These are phyloP conservation scores for Xylaria grammica DNA, from an alignment of 495 filamentous ascomycete species.

Conservation along the genomic window DNA sequence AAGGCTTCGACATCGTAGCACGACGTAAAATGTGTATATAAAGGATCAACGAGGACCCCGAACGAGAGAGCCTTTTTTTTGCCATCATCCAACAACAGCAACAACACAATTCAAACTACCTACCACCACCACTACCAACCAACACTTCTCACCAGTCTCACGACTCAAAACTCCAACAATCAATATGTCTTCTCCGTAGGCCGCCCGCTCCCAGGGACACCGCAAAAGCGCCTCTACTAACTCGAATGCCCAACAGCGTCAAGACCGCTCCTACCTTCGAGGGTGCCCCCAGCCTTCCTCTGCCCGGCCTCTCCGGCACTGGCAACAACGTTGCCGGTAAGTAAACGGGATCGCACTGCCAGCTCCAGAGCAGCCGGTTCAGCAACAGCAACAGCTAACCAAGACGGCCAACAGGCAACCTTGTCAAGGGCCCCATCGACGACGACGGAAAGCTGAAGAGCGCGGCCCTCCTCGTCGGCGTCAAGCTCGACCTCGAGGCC, in stretches of 20 bases:
- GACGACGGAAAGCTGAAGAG: conserved; percentile 47
- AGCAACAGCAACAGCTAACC: background rate
- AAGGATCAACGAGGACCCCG: background rate
- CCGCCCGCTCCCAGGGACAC: too few relatives aligned
- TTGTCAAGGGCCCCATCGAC: conserved; percentile 48
- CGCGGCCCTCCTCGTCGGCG: conserved; percentile 48
- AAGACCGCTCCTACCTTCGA: background rate
- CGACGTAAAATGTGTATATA: background rate
- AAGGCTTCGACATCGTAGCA: too few relatives aligned
- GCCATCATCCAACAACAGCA: background rate
- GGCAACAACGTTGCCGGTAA: conserved; percentile 17
- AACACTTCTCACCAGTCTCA: background rate
- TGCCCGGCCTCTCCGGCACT: conserved; percentile 13
- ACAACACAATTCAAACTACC: background rate
- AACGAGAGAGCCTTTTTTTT: background rate
- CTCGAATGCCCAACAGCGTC: background rate
- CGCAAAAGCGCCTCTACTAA: background rate
- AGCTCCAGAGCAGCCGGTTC: too few relatives aligned
- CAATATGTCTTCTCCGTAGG: conserved; percentile 4
- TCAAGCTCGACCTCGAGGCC: conserved; percentile 45
- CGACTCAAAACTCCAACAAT: background rate
- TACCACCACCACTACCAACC: background rate
- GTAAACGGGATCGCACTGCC: background rate
- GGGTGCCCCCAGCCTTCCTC: conserved; percentile 12
- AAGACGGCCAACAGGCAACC: conserved; percentile 29